These are phyloP conservation scores for Fraxinus baroniana DNA, from an alignment of 305 asterid species.

Conservation along the genomic window DNA sequence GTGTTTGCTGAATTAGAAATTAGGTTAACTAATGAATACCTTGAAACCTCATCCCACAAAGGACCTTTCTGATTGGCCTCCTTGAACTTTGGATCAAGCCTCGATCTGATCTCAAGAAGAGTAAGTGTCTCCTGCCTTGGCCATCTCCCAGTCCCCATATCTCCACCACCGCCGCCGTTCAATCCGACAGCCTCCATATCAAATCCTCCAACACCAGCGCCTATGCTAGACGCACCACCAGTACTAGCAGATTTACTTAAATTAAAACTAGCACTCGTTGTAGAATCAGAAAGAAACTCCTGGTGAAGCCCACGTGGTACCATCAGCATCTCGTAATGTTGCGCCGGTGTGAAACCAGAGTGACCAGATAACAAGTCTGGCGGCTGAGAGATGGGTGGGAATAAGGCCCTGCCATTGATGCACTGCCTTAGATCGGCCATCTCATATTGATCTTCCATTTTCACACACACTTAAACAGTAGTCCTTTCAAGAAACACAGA, in stretches of 20 bases:
- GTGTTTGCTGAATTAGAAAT: neutral
- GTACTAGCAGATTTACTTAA: slow-evolving; percentile 5
- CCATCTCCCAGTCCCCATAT: slow-evolving; percentile 78
- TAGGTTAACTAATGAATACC: slow-evolving; percentile 41
- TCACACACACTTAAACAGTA: neutral
- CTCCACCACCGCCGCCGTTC: slow-evolving; percentile 27
- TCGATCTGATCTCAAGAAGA: slow-evolving; percentile 93
- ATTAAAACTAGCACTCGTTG: slow-evolving; percentile 12
- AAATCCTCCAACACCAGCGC: slow-evolving; percentile 34
- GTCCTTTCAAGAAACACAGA: neutral
- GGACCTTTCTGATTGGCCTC: slow-evolving; percentile 97
- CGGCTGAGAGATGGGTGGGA: slow-evolving; percentile 36
- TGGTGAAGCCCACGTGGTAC: slow-evolving; percentile 9
- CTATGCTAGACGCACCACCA: slow-evolving; percentile 24
- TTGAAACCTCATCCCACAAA: slow-evolving; percentile 94
- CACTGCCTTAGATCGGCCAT: slow-evolving; percentile 48
- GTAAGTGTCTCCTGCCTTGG: slow-evolving; percentile 97
- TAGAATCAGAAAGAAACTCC: slow-evolving; percentile 39
- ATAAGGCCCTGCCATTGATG: slow-evolving; percentile 29
- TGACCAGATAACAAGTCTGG: slow-evolving; percentile 38
- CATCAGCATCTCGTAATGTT: slow-evolving; percentile 45
- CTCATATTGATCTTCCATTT: slow-evolving; percentile 56
- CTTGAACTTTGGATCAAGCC: slow-evolving; percentile 82
- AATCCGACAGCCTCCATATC: slow-evolving; percentile 36
- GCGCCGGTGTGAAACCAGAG: slow-evolving; percentile 29